Evolutionary conservation across 2,329 filamentous ascomycete genomes (phyloP), one percentile per base, ranked within the genome.

Genomic region (Colletotrichum sansevieriae): DNA sequence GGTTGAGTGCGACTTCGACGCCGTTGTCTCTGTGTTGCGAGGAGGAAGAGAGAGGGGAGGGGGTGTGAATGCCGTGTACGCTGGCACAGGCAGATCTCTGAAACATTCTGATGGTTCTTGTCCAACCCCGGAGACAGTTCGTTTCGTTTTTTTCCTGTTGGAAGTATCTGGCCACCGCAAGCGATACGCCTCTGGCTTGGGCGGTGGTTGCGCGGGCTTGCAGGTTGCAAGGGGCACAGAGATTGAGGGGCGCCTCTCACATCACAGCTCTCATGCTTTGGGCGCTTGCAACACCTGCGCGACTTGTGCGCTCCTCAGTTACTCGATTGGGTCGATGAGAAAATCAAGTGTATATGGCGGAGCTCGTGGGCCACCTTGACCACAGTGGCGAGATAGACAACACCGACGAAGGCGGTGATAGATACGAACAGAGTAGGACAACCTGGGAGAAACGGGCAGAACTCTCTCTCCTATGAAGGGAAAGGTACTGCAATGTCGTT

Each of bases 31-130:
- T 25, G 39, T 56, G 41, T 15, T 20, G 25, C 49, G 20, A 52
- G 18, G 49, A 29, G 4, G 25, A 29, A 29, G 25, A 29, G 7
- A 7, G 7, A 6, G 25, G 3, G 25, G 25, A 7, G 43, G 20
- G 64, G 22, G 2, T 43, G 56, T 51, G n/a, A 57, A 57, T 58
- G 59, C 33, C 64, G 64, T 58, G 64, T 58, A 41, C n/a, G 51
- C 47, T 35, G 20, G 35, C 39, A 9, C 29, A 63, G 25, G n/a
- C 25, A 33, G n/a, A 33, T 44, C 15, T n/a, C 64, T 64, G 60
- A 64, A 64, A 67, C 64, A 64, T 44, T 44, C 7, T 37, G 18
- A 60, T 37, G 43, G 18, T 43, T 51, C 51, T 18, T 49, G 64
- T 64, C 51, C 59, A n/a, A 67, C 64, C 15, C 37, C 12, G 39